Percentiles rank a stretch among this genome's conserved stretches.
phyloP scores from a whole-genome alignment of 2,329 filamentous ascomycete species.

The Trichoderma atrobrunneum region DNA sequence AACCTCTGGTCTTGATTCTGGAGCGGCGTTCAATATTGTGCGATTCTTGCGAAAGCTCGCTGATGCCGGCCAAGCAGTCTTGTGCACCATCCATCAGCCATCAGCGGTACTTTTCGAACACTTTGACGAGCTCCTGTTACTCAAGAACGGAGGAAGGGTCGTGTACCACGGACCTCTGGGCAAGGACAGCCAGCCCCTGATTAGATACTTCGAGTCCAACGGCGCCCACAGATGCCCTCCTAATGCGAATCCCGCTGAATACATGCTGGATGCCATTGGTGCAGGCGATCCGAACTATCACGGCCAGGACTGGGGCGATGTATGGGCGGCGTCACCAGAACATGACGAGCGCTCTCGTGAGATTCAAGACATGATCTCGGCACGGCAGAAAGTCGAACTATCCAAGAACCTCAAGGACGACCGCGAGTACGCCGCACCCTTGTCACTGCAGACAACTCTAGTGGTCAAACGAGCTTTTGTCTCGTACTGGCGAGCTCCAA shows the following conservation, averaged over 20 bases:
- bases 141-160: slow-evolving; percentile 51
- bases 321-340: slow-evolving; percentile 56
- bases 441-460: slow-evolving; percentile 50
- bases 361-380: slow-evolving; percentile 50
- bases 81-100: slow-evolving; percentile 61
- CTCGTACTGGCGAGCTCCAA: slow-evolving; percentile 63
- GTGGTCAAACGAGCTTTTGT: slow-evolving; percentile 59
- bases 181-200: slow-evolving; percentile 44
- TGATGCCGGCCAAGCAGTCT: slow-evolving; percentile 56
- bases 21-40: slow-evolving; percentile 60
- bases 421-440: slow-evolving; percentile 62
- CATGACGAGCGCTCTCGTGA: slow-evolving; percentile 46
- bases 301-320: slow-evolving; percentile 60
- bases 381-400: slow-evolving; percentile 40
- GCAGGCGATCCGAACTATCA: slow-evolving; percentile 60
- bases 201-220: slow-evolving; percentile 52
- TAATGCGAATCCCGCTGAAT: slow-evolving; percentile 53
- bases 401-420: slow-evolving; percentile 45
- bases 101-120: slow-evolving; percentile 54
- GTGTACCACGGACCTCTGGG: slow-evolving; percentile 56
- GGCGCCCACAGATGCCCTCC: slow-evolving; percentile 47
- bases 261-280: slow-evolving; percentile 57
- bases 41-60: slow-evolving; percentile 61
- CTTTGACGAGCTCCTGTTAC: slow-evolving; percentile 55
- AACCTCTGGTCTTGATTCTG: slow-evolving; percentile 56